Base-by-base conservation (phyloP, 2,329 filamentous ascomycete genomes). In the Knufia petricola region DNA sequence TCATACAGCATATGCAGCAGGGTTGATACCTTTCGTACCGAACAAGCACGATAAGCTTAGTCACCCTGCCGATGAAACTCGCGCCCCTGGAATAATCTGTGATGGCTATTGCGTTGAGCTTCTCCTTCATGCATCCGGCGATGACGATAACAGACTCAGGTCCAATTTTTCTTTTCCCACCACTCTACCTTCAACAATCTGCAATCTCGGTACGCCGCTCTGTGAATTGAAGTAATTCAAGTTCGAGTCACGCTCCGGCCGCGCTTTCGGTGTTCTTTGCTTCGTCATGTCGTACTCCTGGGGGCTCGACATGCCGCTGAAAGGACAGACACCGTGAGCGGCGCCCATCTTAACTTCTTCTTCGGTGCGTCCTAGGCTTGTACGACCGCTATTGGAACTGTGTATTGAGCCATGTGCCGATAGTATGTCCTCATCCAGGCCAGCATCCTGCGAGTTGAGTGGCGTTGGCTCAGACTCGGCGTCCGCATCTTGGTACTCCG, bases 391-490 rank as follows among this genome's bases (percentile, higher is more conserved):
- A 30, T 23, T 20, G 19, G 30, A 15, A 30, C 31, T 46, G n/a
- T 20, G 19, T 34, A 39, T 20, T 4, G 30, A 15, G 44, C 31
- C 39, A 23, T 20, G 19, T 34, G 30, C 20, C n/a, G 44, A 46
- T 28, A 13, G 12, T 32, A 7, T 24, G 4, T 19, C 44, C 9
- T n/a, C 26, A 13, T 38, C 13, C 41, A 50, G 9, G 63, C 66
- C 10, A 81, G 60, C 7, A 85, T 67, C 60, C 75, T 78, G 64
- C 78, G 79, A 1, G 81, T 81, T 54, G 81, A 74, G 17, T 84
- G 58, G 58, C 77, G 84, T 0, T 12, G 37, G 21, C 37, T 24
- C 49, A n/a, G 64, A 60, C 17, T 70, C 58, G 19, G 66, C 65
- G 52, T 68, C 67, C 45, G 67, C 63, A 3, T 72, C 68, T 20